These are phyloP conservation scores for Apiotrichum gamsii DNA, from an alignment of 1,284 basidiomycete genomes.

Conservation along the genomic window DNA sequence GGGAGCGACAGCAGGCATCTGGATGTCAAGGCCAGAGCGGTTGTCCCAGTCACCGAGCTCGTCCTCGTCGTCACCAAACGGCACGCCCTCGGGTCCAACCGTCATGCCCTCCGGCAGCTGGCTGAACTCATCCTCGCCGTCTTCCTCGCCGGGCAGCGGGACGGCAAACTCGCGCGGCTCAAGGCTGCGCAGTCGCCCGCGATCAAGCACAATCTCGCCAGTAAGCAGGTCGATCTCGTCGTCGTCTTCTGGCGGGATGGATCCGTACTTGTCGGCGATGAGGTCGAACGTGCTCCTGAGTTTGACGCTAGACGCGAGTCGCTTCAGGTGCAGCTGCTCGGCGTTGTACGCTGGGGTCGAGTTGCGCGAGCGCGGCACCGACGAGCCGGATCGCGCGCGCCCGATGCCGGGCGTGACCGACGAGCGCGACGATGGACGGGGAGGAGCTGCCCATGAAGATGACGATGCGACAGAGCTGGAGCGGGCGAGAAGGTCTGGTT, in stretches of 20 bases:
- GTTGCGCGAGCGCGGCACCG: no score
- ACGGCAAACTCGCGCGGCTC: conserved; percentile 19
- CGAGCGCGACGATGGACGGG: no score
- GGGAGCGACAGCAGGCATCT: conserved; percentile 8
- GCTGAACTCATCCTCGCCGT: conserved; percentile 9
- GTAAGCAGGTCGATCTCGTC: conserved; percentile 44
- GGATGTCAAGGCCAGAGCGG: conserved; percentile 25
- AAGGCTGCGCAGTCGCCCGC: conserved; percentile 24
- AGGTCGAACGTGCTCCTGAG: conserved; percentile 28
- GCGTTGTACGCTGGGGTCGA: no score
- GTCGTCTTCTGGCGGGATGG: conserved; percentile 38
- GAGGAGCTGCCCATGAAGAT: no score
- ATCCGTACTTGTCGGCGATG: conserved; percentile 37
- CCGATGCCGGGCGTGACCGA: no score
- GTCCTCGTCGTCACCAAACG: conserved; percentile 28
- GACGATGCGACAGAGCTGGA: no score
- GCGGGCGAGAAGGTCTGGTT: no score
- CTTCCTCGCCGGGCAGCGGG: conserved; percentile 10
- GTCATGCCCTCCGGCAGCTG: background rate
- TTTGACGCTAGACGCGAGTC: background rate
- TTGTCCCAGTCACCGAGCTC: conserved; percentile 37
- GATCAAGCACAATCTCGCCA: conserved; percentile 25
- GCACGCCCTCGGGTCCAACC: conserved; percentile 2
- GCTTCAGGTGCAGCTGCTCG: no score
- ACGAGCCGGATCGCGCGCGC: no score